Evolutionary conservation across 1,284 basidiomycete genomes (phyloP).

Genomic region (Ceratobasidium sp.): DNA sequence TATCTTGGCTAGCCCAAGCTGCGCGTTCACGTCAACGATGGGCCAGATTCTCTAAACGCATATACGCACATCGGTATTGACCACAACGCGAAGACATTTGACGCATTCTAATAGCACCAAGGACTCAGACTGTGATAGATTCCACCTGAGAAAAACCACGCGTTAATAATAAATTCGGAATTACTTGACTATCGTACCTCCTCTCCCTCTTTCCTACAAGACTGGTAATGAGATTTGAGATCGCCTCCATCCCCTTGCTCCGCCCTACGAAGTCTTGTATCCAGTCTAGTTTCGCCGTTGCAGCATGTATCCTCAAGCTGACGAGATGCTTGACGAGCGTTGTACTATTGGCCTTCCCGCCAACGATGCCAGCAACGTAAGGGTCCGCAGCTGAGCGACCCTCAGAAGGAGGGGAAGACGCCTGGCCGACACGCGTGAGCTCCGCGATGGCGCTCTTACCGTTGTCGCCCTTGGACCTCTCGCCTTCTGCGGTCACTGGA

Average conservation of each 20-base stretch:
- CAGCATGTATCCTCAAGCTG: conserved; percentile 82
- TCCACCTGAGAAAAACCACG: conserved; percentile 44
- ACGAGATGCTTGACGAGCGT: conserved; percentile 80
- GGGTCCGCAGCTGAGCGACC: conserved; percentile 4
- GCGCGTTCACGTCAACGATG: conserved; percentile 28
- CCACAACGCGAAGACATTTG: conserved; percentile 79
- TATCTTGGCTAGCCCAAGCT: conserved; percentile 77
- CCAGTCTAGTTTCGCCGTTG: conserved; percentile 81
- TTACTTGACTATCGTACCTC: conserved; percentile 48
- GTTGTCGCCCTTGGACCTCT: conserved; percentile 55
- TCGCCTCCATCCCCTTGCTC: conserved; percentile 69
- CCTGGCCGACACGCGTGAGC: conserved; percentile 42
- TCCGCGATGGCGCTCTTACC: conserved; percentile 50
- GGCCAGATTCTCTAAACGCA: neutral
- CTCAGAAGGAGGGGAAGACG: neutral
- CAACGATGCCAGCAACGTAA: conserved; percentile 50
- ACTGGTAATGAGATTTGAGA: conserved; percentile 63
- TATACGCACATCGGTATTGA: conserved; percentile 79
- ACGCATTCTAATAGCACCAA: conserved; percentile 73
- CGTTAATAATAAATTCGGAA: neutral
- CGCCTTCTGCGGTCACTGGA: conserved; percentile 50
- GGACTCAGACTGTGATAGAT: conserved; percentile 68
- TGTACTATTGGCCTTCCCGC: conserved; percentile 59
- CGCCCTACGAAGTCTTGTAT: conserved; percentile 74
- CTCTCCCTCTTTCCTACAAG: conserved; percentile 69